These are phyloP conservation scores for Nothopassalora personata DNA, from an alignment of 2,329 filamentous ascomycete species.

Conservation along the genomic window DNA sequence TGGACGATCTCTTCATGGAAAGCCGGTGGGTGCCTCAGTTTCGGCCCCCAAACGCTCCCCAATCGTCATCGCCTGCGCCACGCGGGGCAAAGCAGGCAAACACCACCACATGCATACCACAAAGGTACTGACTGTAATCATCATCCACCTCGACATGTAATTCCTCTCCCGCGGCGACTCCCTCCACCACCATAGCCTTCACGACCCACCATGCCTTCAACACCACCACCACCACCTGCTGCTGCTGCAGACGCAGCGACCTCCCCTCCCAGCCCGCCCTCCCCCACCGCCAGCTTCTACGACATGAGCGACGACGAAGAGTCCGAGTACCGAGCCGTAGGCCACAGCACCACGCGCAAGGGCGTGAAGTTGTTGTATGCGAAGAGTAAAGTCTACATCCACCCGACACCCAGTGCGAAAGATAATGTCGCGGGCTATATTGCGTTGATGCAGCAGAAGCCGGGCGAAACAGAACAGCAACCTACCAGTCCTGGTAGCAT, in stretches of 20 bases:
- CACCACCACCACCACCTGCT: constrained; percentile 9
- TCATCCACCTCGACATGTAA: constrained; percentile 1
- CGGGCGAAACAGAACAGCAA: constrained; percentile 30
- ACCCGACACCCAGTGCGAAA: constrained; percentile 85
- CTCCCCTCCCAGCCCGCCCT: constrained; percentile 45
- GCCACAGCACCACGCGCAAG: constrained; percentile 58
- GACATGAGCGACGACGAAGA: constrained; percentile 96
- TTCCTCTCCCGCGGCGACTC: neutral
- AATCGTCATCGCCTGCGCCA: constrained; percentile 4
- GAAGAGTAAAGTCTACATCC: constrained; percentile 98
- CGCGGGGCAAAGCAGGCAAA: neutral
- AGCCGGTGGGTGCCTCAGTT: neutral
- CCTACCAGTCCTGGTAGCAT: constrained; percentile 14
- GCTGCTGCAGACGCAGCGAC: constrained; percentile 4
- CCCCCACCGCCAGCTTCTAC: constrained; percentile 84
- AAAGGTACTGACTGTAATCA: neutral
- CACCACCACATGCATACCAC: neutral
- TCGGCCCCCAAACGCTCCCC: neutral
- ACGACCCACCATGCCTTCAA: constrained; percentile 12
- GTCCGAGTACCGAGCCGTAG: constrained; percentile 89
- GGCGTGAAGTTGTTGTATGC: constrained; percentile 92
- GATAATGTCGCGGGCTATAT: constrained; percentile 96
- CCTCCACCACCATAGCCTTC: constrained; percentile 1
- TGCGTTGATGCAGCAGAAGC: constrained; percentile 86
- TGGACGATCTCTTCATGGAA: too few relatives aligned